phyloP scores from a whole-genome alignment of 2,329 filamentous ascomycete species.

The Emydomyces testavorans region DNA sequence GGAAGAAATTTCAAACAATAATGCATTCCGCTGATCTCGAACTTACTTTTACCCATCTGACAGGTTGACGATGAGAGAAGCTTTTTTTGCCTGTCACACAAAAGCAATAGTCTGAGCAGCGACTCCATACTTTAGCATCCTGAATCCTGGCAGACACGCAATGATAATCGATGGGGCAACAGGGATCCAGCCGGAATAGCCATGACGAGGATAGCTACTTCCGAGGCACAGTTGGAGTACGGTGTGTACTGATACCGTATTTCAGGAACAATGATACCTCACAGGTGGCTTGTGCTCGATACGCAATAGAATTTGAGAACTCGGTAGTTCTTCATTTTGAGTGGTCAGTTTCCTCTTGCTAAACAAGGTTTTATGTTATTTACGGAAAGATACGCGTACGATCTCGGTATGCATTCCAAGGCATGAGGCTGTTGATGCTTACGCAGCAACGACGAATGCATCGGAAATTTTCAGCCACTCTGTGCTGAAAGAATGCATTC shows the following conservation, averaged over 20 bases:
- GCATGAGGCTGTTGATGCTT: too few relatives aligned
- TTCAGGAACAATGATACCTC: not conserved
- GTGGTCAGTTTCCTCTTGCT: too few relatives aligned
- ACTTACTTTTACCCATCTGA: too few relatives aligned
- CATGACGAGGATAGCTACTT: not conserved
- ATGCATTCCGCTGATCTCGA: not conserved
- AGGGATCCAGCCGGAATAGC: not conserved
- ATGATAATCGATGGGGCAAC: not conserved
- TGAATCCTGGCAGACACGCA: conserved; percentile 3
- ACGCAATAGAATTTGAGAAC: too few relatives aligned
- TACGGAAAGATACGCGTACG: too few relatives aligned
- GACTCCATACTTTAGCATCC: not conserved
- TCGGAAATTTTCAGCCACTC: conserved; percentile 10
- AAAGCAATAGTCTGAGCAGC: not conserved
- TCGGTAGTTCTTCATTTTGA: too few relatives aligned
- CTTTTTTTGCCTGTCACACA: not conserved
- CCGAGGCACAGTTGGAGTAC: not conserved
- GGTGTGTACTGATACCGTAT: too few relatives aligned
- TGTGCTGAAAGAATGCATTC: conserved; percentile 3
- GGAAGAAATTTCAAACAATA: not conserved
- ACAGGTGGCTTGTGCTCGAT: too few relatives aligned
- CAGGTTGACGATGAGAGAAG: not conserved
- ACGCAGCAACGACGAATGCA: not conserved
- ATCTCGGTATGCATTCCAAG: not conserved
- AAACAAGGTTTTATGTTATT: too few relatives aligned